Base-by-base conservation (phyloP, 1,284 basidiomycete genomes). In the Fomitopsis palustris region DNA sequence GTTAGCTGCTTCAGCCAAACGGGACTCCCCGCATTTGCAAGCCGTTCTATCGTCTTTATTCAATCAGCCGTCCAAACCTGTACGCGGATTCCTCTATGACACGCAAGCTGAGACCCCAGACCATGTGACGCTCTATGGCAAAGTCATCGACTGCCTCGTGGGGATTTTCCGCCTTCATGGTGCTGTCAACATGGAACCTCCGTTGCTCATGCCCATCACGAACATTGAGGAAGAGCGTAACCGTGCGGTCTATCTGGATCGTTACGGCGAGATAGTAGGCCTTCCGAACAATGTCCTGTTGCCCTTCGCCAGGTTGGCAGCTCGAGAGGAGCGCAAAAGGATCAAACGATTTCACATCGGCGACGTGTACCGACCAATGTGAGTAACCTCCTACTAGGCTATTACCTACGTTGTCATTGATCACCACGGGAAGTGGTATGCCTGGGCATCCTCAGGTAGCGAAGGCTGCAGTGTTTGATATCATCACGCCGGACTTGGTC, bases 281-380 rank as follows among this genome's bases (percentile, higher is more conserved):
- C 78, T 97, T 29, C 91, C 94, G 0, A 87, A 87, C 60, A 88
- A 92, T 61, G 83, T 88, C 14, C 78, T 96, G 14, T 78, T 92
- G 2, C 88, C 91, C 0, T 96, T 98, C 72, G 94, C 95, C 9
- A 81, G 95, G 51, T 79, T 93, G 42, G 93, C 93, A 17, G 93
- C 92, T 0, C 80, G 91, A 58, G 83, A 81, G 16, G 84, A 84
- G 52, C 82, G 86, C 53, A 85, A 84, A 65, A 79, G 96, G 42
- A 94, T 97, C 72, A 98, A 98, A 74, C 83, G 95, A 17, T 97
- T 91, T 74, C 90, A 95, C 72, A 87, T 96, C 35, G 82, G 86
- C 33, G 83, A 88, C 61, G 84, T 87, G 10, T 95, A 87, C 70
- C 76, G 81, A 43, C 82, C 86, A 1, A 85, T 79, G 89, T 89